Conservation (phyloP, 1,139 yeast genomes). For the Kodamaea suecica region DNA sequence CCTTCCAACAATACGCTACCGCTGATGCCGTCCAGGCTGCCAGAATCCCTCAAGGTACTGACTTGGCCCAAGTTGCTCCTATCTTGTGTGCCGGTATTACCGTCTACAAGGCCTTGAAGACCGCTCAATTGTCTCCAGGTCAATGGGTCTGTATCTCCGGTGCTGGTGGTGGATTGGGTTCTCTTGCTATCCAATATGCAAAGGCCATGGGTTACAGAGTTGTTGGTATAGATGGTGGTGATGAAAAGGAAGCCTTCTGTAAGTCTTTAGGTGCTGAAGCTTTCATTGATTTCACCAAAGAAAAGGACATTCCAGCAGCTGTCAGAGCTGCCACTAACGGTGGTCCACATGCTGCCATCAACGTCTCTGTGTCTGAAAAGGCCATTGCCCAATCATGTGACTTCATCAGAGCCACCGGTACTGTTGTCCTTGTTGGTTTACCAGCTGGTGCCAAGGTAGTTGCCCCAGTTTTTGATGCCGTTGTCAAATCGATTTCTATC, state of each 20-base stretch:
- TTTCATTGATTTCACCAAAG: slow-evolving; percentile 59
- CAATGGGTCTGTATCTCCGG: slow-evolving; percentile 81
- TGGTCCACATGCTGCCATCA: slow-evolving; percentile 72
- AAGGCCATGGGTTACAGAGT: slow-evolving; percentile 80
- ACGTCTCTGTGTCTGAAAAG: slow-evolving; percentile 72
- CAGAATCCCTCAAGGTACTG: slow-evolving; percentile 31
- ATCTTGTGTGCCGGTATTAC: slow-evolving; percentile 78
- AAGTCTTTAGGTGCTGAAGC: slow-evolving; percentile 65
- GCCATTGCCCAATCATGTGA: slow-evolving; percentile 69
- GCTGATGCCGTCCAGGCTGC: slow-evolving; percentile 47
- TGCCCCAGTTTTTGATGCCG: slow-evolving; percentile 63
- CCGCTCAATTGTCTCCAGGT: slow-evolving; percentile 63
- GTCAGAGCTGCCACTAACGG: slow-evolving; percentile 29
- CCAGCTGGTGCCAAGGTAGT: slow-evolving; percentile 68
- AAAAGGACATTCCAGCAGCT: slow-evolving; percentile 31
- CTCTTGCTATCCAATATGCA: slow-evolving; percentile 78
- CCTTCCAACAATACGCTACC: slow-evolving; percentile 81
- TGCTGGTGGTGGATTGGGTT: slow-evolving; percentile 85
- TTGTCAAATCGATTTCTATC: slow-evolving; percentile 60
- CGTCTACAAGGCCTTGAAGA: slow-evolving; percentile 77
- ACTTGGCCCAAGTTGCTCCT: slow-evolving; percentile 35
- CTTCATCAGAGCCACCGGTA: slow-evolving; percentile 72
- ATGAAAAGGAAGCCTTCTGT: slow-evolving; percentile 55
- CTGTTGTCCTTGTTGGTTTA: slow-evolving; percentile 76
- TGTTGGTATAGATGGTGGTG: slow-evolving; percentile 74